Evolutionary conservation across 106 monocot genomes (phyloP).

Genomic region (Cymbidium sinense): DNA sequence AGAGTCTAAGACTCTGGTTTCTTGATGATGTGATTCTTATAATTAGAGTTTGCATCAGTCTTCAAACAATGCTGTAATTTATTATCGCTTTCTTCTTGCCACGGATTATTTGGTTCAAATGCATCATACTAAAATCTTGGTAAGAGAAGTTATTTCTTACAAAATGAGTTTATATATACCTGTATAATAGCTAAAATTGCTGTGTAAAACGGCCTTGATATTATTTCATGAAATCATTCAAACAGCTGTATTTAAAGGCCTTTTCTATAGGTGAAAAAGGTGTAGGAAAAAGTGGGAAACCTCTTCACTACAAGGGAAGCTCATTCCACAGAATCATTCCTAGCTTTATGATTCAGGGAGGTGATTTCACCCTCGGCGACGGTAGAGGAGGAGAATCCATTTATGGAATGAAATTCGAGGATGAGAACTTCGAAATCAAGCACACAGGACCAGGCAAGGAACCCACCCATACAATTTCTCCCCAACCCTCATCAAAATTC

Average conservation of each 20-base stretch:
- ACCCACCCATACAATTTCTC: background rate
- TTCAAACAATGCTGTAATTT: background rate
- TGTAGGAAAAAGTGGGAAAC: constrained; percentile 51
- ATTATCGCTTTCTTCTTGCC: background rate
- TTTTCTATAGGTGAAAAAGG: constrained; percentile 58
- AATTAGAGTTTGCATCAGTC: background rate
- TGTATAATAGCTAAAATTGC: background rate
- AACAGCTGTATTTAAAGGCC: background rate
- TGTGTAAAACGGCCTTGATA: background rate
- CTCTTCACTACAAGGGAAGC: constrained; percentile 93
- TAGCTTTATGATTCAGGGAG: constrained; percentile 96
- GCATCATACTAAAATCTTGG: background rate
- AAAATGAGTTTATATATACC: too few species aligned
- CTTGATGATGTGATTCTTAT: too few species aligned
- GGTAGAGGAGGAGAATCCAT: constrained; percentile 89
- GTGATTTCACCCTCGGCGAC: constrained; percentile 81
- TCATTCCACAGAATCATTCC: constrained; percentile 95
- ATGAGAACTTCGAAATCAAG: constrained; percentile 96
- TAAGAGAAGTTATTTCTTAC: background rate
- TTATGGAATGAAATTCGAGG: constrained; percentile 70
- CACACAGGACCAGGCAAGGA: constrained; percentile 74
- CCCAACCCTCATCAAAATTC: background rate
- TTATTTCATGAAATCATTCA: background rate
- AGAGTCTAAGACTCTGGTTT: too few species aligned
- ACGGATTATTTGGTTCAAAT: background rate